Evolutionary conservation across 495 filamentous ascomycete species (phyloP).

Genomic region (Talaromyces adpressus): DNA sequence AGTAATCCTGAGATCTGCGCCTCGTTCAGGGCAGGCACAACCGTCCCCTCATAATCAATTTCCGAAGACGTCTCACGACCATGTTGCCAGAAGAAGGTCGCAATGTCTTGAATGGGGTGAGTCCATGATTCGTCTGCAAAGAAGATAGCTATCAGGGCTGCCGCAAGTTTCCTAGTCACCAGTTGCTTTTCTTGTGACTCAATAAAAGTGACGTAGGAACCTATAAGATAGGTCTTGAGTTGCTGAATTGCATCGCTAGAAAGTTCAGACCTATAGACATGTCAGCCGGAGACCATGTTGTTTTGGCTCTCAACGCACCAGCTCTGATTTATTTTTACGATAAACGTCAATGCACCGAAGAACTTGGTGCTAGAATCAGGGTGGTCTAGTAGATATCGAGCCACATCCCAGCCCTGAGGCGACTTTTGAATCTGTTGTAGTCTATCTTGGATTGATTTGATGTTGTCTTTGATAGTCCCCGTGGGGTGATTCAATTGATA

Average conservation of each 20-base stretch:
- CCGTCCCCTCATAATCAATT: conserved; percentile 31
- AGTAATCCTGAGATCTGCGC: conserved; percentile 52
- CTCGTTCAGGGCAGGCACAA: conserved; percentile 44
- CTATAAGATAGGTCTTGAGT: conserved; percentile 63
- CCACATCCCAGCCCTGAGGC: conserved; percentile 77
- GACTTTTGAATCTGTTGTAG: conserved; percentile 71
- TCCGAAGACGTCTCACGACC: conserved; percentile 30
- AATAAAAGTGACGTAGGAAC: conserved; percentile 57
- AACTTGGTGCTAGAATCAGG: conserved; percentile 70
- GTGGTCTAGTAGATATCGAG: conserved; percentile 60
- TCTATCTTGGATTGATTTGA: conserved; percentile 65
- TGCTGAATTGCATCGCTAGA: conserved; percentile 51
- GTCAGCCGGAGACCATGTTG: conserved; percentile 13
- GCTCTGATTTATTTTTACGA: conserved; percentile 82
- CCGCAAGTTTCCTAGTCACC: conserved; percentile 77
- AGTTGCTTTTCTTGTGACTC: conserved; percentile 51
- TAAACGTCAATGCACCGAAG: conserved; percentile 91
- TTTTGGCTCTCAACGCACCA: conserved; percentile 39
- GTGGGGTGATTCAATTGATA: conserved; percentile 65
- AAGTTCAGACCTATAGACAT: conserved; percentile 45
- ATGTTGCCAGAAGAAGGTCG: conserved; percentile 42
- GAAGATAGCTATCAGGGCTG: conserved; percentile 74
- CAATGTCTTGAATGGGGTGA: conserved; percentile 58
- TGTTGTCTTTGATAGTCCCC: conserved; percentile 39
- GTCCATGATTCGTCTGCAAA: conserved; percentile 63